Base-by-base conservation (phyloP, 73 alveolate genomes). In the Uronychia setigera region DNA sequence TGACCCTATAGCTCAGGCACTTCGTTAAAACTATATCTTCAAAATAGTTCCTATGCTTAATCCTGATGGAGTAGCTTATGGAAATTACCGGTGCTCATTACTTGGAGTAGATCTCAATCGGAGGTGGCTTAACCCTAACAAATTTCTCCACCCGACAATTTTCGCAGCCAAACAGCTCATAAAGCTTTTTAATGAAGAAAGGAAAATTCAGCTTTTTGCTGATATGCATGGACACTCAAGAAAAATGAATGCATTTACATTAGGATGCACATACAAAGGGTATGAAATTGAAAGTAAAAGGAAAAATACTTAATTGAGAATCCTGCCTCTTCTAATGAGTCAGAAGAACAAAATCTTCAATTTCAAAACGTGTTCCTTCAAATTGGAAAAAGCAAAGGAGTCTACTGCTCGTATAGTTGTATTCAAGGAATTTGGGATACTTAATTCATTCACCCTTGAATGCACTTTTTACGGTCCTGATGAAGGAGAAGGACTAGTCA, bases 41-140 rank as follows among this genome's bases (percentile, higher is more conserved):
- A 95, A 93, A 89, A 92, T 97, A 32, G 86, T 97, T 31, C 99
- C 99, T 33, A 97, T 95, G 98, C 82, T 95, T 30, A 95, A 95
- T 88, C 90, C 96, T 25, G 98, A 95, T 80, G 98, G 98, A 57
- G 99, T 97, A 30, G 88, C 93, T 9, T 95, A 87, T 91, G 99
- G 99, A n/a, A 97, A 97, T 87, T 95, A 93, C 78, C 80, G 99
- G 86, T 92, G 94, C 35, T 94, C 96, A 34, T 32, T 95, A 46
- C 81, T 90, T 28, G 99, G 99, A 30, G 93, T 95, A 77, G 99
- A 97, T 91, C 81, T 97, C 83, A 97, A 97, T 91, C 92, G 99
- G 81, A 78, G 96, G 84, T 97, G 99, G 98, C 87, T 89, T 77
- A 93, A 95, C 58, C 99, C 99, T 1, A 89, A 90, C 84, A 97